Percentiles rank a stretch among this genome's conserved stretches.
phyloP scores from a whole-genome alignment of 2,329 filamentous ascomycete species.

The Zarea fungicola region DNA sequence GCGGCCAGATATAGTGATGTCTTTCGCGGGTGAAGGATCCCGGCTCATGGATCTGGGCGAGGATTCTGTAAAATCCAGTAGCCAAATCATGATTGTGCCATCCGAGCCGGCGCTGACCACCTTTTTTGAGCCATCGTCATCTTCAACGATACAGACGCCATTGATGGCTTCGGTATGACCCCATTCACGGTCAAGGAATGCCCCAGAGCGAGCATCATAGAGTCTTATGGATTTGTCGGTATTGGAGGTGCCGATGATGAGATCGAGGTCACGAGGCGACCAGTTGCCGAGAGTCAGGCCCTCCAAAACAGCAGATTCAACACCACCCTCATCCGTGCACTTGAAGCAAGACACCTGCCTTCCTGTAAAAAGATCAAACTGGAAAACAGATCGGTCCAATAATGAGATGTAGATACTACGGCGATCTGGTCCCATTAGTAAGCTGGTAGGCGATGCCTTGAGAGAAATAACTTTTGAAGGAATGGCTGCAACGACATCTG shows the following conservation, averaged over 20 bases:
- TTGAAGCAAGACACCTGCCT: constrained; percentile 71
- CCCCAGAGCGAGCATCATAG: constrained; percentile 74
- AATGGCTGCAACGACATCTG: constrained; percentile 67
- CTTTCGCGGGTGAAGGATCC: constrained; percentile 51
- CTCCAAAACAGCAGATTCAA: constrained; percentile 78
- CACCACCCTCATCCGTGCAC: constrained; percentile 71
- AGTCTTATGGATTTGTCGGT: constrained; percentile 93
- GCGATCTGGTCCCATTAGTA: constrained; percentile 63
- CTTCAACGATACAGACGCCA: constrained; percentile 68
- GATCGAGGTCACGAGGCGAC: constrained; percentile 50
- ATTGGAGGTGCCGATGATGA: constrained; percentile 83
- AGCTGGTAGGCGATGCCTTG: constrained; percentile 81
- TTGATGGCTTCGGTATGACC: constrained; percentile 93
- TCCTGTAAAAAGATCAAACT: constrained; percentile 62
- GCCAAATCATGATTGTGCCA: constrained; percentile 80
- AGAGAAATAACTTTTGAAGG: constrained; percentile 72
- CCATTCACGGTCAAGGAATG: constrained; percentile 82
- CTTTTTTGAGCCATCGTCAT: constrained; percentile 48
- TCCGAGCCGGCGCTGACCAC: constrained; percentile 73
- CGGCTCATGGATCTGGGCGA: constrained; percentile 37
- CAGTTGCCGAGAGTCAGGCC: constrained; percentile 62
- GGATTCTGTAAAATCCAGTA: constrained; percentile 46
- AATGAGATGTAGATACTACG: constrained; percentile 54
- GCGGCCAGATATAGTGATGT: constrained; percentile 46
- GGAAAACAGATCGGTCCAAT: constrained; percentile 54